phyloP scores from a whole-genome alignment of 1,284 basidiomycete genomes.

The Ustilago xerochloae region DNA sequence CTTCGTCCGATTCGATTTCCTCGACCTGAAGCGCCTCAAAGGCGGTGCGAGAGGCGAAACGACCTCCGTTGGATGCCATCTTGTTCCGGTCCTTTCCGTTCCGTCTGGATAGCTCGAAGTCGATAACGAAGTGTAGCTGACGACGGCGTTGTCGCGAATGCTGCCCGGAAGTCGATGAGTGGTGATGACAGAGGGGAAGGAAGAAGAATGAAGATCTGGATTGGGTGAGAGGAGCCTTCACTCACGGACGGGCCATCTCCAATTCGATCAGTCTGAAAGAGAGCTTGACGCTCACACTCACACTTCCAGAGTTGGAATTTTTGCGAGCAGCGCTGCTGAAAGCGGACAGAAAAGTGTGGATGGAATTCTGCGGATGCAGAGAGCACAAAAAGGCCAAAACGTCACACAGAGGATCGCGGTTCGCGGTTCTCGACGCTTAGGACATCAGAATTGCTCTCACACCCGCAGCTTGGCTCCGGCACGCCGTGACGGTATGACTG shows the following conservation, averaged over 20 bases:
- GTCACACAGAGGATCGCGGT: too few relatives aligned
- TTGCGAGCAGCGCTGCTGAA: background rate
- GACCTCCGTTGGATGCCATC: conserved; percentile 42
- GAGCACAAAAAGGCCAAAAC: too few relatives aligned
- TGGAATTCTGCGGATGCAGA: background rate
- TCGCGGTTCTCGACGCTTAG: too few relatives aligned
- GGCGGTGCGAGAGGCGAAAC: conserved; percentile 50
- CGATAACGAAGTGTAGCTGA: background rate
- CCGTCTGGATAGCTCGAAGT: too few relatives aligned
- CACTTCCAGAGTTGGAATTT: conserved; percentile 6
- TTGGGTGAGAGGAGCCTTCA: too few relatives aligned
- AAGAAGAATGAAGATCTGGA: background rate
- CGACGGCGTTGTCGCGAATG: background rate
- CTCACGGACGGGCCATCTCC: conserved; percentile 8
- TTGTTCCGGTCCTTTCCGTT: too few relatives aligned
- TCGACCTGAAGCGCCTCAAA: conserved; percentile 53
- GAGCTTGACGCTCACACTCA: background rate
- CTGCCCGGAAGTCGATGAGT: background rate
- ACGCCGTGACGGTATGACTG: background rate
- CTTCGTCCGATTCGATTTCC: conserved; percentile 49
- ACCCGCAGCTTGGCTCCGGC: too few relatives aligned
- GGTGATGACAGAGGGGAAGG: background rate
- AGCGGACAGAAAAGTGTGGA: conserved; percentile 2
- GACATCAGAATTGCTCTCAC: too few relatives aligned
- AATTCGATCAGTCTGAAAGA: conserved; percentile 1